Evolutionary conservation across 805 yeast species (phyloP).

Genomic region (Candida mattraensis): DNA sequence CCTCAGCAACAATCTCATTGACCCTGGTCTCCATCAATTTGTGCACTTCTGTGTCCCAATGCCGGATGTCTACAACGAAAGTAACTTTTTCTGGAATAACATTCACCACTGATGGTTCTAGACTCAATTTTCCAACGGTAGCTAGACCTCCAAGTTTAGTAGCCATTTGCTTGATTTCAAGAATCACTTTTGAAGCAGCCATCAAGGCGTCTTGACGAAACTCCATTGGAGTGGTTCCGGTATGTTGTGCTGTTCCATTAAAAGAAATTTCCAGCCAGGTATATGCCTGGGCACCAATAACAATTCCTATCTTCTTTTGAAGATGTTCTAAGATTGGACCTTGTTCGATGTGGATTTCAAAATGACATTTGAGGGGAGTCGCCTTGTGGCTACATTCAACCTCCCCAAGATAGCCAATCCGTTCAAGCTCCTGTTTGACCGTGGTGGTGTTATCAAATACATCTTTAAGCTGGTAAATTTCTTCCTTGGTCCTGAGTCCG

Average conservation of each 20-base stretch:
- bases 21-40: conserved; percentile 33
- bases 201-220: conserved; percentile 62
- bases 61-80: conserved; percentile 63
- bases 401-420: conserved; percentile 64
- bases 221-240: conserved; percentile 70
- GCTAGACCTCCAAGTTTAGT: conserved; percentile 50
- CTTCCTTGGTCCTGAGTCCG: conserved; percentile 45
- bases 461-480: conserved; percentile 51
- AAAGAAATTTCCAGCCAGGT: conserved; percentile 60
- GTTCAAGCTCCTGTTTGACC: conserved; percentile 52
- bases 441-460: conserved; percentile 50
- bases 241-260: conserved; percentile 65
- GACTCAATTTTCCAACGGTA: conserved; percentile 56
- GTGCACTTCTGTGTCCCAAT: conserved; percentile 40
- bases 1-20: conserved; percentile 20
- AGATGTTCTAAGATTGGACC: conserved; percentile 68
- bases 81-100: conserved; percentile 64
- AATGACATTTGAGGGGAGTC: conserved; percentile 65
- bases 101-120: conserved; percentile 62
- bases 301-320: conserved; percentile 60
- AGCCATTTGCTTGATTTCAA: conserved; percentile 56
- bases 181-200: conserved; percentile 57
- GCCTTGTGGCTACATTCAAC: conserved; percentile 45
- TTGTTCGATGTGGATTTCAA: conserved; percentile 75
- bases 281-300: conserved; percentile 65